Percentiles rank a stretch among this genome's conserved stretches.
phyloP scores from a whole-genome alignment of 371 early-diverging fungal species.

The Haplosporangium sp. region DNA sequence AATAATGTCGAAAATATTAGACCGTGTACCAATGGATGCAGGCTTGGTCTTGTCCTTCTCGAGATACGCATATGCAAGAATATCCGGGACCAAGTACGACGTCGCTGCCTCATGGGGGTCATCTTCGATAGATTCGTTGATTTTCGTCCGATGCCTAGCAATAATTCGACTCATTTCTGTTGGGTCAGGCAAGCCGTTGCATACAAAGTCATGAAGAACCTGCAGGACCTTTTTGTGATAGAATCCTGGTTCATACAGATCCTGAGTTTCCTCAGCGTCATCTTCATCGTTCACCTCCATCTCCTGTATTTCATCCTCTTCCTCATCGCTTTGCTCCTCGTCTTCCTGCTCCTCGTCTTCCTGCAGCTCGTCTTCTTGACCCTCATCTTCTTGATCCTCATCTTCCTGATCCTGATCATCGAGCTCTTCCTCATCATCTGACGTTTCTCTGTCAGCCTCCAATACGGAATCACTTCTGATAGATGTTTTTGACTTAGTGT shows the following conservation, averaged over 20 bases:
- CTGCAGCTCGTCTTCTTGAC: conserved; percentile 15
- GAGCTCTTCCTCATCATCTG: conserved; percentile 5
- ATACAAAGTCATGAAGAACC: conserved; percentile 55
- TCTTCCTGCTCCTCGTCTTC: conserved; percentile 35
- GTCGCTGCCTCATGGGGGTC: conserved; percentile 71
- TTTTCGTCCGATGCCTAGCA: conserved; percentile 55
- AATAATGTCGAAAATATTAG: conserved; percentile 61
- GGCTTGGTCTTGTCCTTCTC: conserved; percentile 32
- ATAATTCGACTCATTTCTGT: conserved; percentile 51
- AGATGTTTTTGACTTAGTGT: background rate
- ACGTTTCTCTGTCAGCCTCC: background rate
- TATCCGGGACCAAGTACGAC: conserved; percentile 63
- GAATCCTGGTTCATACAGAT: conserved; percentile 56
- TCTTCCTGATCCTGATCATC: conserved; percentile 21
- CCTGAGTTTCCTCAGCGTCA: conserved; percentile 43
- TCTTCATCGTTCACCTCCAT: conserved; percentile 17
- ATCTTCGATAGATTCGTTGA: conserved; percentile 68
- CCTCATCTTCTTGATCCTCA: conserved; percentile 19
- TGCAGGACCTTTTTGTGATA: conserved; percentile 54
- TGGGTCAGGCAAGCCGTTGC: conserved; percentile 41
- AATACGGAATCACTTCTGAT: conserved; percentile 2
- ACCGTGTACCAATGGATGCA: conserved; percentile 56
- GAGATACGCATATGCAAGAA: conserved; percentile 65
- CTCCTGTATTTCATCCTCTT: conserved; percentile 3
- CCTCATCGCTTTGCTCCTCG: conserved; percentile 27